Evolutionary conservation across 1,139 yeast species (phyloP).

Genomic region (Tardiomyces digboiensis): DNA sequence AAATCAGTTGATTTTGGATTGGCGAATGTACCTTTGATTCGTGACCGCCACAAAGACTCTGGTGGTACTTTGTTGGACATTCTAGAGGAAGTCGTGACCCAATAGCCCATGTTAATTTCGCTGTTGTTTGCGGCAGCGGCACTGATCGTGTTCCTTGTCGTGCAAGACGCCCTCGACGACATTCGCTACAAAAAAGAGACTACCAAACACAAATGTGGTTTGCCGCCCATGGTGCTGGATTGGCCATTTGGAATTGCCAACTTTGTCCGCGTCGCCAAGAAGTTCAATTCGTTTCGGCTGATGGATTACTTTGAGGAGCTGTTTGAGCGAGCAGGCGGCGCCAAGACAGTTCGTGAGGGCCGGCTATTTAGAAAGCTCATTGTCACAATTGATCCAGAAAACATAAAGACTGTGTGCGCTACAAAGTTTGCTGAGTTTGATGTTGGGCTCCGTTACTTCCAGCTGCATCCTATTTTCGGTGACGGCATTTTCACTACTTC

Average conservation of each 20-base stretch:
- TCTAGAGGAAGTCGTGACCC: too few species aligned
- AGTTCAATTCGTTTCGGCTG: neutral
- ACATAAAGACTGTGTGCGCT: constrained; percentile 13
- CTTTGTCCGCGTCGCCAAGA: constrained; percentile 1
- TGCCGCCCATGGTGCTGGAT: constrained; percentile 1
- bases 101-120: neutral
- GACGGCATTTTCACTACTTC: constrained; percentile 45
- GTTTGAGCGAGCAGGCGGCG: neutral
- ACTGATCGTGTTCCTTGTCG: neutral
- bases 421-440: constrained; percentile 35
- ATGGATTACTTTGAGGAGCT: neutral
- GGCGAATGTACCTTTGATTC: too few species aligned
- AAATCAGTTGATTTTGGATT: too few species aligned
- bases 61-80: too few species aligned
- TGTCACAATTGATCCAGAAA: constrained; percentile 34
- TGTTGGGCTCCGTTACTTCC: constrained; percentile 37
- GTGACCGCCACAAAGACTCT: too few species aligned
- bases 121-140: neutral
- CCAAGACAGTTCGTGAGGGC: neutral
- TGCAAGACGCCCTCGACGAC: neutral
- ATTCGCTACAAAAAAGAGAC: constrained; percentile 1
- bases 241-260: constrained; percentile 5
- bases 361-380: constrained; percentile 8
- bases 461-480: constrained; percentile 36
- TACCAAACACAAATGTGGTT: neutral